Conservation (phyloP, 208 protist species). For the Acanthamoeba polyphaga region DNA sequence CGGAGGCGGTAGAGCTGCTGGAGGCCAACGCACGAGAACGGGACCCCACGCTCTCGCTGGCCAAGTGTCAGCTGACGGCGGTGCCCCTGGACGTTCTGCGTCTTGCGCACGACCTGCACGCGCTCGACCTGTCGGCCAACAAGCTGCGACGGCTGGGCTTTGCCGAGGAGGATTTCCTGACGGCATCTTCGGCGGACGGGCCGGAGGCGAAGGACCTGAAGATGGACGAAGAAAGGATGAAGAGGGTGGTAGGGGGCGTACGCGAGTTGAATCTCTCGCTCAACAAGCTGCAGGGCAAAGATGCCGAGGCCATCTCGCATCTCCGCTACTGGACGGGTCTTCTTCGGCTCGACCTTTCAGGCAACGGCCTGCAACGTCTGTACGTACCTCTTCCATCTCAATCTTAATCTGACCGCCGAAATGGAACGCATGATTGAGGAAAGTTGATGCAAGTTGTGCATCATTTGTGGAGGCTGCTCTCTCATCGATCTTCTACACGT, state of each 20-base stretch:
- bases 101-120: neutral
- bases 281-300: neutral
- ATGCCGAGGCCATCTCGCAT: neutral
- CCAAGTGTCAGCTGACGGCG: constrained; percentile 50
- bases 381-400: neutral
- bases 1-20: neutral
- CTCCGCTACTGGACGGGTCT: neutral
- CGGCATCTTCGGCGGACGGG: neutral
- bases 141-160: neutral
- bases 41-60: constrained; percentile 3
- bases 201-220: neutral
- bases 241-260: neutral
- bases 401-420: no score
- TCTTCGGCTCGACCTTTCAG: constrained; percentile 9
- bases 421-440: no score
- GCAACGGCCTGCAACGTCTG: neutral
- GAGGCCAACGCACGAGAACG: neutral
- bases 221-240: neutral
- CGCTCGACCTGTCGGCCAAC: constrained; percentile 47
- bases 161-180: neutral
- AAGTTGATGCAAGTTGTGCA: no score
- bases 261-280: neutral
- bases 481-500: neutral
- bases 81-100: neutral
- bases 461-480: neutral